A percentile compares a stretch with the other conserved stretches of the same genome.
These are phyloP conservation scores for Hymenoscyphus fructigenus DNA, from an alignment of 2,329 filamentous ascomycete genomes.

Conservation along the genomic window DNA sequence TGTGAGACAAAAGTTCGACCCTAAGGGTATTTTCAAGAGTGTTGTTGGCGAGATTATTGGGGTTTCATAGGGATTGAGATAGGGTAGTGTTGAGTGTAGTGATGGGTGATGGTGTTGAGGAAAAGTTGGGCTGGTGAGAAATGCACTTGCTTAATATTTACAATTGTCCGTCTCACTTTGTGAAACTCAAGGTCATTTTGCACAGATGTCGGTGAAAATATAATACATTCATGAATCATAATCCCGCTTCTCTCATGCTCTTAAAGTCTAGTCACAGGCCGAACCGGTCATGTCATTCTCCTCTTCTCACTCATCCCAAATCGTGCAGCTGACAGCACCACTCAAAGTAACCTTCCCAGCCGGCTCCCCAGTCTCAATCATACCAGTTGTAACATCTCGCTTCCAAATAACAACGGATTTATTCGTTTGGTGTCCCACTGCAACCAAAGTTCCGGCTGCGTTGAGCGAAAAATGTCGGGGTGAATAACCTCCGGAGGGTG, in stretches of 20 bases:
- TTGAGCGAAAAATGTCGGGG: slow-evolving; percentile 48
- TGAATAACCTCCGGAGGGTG: slow-evolving; percentile 44
- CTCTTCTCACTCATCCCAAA: slow-evolving; percentile 2
- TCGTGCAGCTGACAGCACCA: slow-evolving; percentile 12
- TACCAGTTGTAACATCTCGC: slow-evolving; percentile 42
- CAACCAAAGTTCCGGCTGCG: slow-evolving; percentile 42
- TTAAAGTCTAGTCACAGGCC: too few species aligned
- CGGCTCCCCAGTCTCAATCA: slow-evolving; percentile 30
- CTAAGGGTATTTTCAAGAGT: slow-evolving; percentile 24
- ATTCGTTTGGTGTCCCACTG: slow-evolving; percentile 44
- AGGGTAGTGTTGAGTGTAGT: not conserved
- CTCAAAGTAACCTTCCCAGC: not conserved
- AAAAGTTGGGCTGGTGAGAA: not conserved
- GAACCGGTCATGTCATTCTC: not conserved
- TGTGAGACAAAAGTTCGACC: slow-evolving; percentile 21
- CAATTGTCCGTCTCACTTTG: not conserved
- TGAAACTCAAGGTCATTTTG: not conserved
- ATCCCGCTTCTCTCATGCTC: not conserved
- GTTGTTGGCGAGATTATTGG: slow-evolving; percentile 24
- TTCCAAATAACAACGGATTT: slow-evolving; percentile 40
- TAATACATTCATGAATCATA: not conserved
- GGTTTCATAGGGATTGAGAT: slow-evolving; percentile 12
- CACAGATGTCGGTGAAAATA: not conserved
- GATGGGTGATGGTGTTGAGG: not conserved
- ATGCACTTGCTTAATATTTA: not conserved